Evolutionary conservation across 1,284 basidiomycete species (phyloP).

Genomic region (Trichosporon asahii): DNA sequence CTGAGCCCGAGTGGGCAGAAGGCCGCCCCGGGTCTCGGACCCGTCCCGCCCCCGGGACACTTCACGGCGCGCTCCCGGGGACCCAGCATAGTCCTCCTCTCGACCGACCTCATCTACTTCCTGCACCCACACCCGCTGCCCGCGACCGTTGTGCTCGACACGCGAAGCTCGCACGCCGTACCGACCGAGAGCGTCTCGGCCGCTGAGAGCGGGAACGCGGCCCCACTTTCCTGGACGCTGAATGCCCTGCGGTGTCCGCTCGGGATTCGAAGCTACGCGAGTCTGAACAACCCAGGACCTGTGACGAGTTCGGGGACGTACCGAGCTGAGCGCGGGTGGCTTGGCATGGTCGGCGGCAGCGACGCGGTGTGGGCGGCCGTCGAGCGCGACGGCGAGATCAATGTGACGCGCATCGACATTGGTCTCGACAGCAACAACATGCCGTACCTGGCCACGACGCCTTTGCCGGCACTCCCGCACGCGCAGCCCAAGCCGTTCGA

Average conservation of each 20-base stretch:
- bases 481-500: slow-evolving; percentile 9
- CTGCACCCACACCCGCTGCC: slow-evolving; percentile 30
- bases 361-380: slow-evolving; percentile 41
- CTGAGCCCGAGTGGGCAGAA: slow-evolving; percentile 15
- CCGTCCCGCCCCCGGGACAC: slow-evolving; percentile 27
- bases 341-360: slow-evolving; percentile 33
- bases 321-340: slow-evolving; percentile 35
- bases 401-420: slow-evolving; percentile 35
- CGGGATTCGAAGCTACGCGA: slow-evolving; percentile 19
- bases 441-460: slow-evolving; percentile 31
- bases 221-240: slow-evolving; percentile 30
- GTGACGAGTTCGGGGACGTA: neutral
- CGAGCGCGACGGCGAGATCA: slow-evolving; percentile 29
- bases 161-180: slow-evolving; percentile 15
- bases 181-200: slow-evolving; percentile 16
- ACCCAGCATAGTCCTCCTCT: slow-evolving; percentile 35
- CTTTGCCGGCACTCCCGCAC: slow-evolving; percentile 34
- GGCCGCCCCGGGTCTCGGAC: slow-evolving; percentile 31
- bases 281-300: slow-evolving; percentile 18
- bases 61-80: slow-evolving; percentile 21
- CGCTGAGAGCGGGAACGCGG: slow-evolving; percentile 10
- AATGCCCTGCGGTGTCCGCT: slow-evolving; percentile 30
- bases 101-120: slow-evolving; percentile 27
- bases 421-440: slow-evolving; percentile 30
- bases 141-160: slow-evolving; percentile 19